phyloP scores from a whole-genome alignment of 163 green algal genomes.

The Prototheca cutis region DNA sequence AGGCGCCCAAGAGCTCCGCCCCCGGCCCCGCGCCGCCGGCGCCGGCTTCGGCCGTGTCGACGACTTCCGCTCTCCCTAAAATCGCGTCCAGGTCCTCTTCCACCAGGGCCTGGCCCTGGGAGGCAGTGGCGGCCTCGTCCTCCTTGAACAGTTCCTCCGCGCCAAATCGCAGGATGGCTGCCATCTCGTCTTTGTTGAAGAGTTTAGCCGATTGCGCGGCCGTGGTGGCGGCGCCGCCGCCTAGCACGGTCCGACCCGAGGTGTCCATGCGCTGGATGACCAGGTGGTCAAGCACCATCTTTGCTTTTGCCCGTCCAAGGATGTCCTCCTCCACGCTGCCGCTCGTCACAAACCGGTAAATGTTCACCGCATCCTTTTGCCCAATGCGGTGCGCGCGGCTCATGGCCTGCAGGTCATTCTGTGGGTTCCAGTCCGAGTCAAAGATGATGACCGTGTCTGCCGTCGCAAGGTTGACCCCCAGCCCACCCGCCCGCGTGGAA shows the following conservation, averaged over 20 bases:
- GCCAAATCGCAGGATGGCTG: constrained; percentile 89
- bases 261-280: constrained; percentile 93
- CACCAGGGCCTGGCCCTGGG: constrained; percentile 32
- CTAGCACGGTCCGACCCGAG: constrained; percentile 66
- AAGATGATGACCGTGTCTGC: constrained; percentile 96
- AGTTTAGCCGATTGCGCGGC: constrained; percentile 29
- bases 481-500: constrained; percentile 82
- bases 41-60: constrained; percentile 32
- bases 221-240: constrained; percentile 14
- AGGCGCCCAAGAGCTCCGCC: constrained; percentile 71
- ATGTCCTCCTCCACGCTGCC: constrained; percentile 90
- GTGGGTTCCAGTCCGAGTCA: constrained; percentile 92
- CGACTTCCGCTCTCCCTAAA: constrained; percentile 77
- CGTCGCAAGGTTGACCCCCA: constrained; percentile 93
- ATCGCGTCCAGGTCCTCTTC: constrained; percentile 93
- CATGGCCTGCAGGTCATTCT: constrained; percentile 85
- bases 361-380: constrained; percentile 90
- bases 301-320: constrained; percentile 86
- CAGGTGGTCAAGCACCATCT: constrained; percentile 92
- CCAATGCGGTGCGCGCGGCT: constrained; percentile 87
- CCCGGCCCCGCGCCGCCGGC: constrained; percentile 8
- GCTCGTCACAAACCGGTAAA: constrained; percentile 86
- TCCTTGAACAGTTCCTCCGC: constrained; percentile 92
- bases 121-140: constrained; percentile 27
- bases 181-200: constrained; percentile 87